A percentile compares a stretch with the other conserved stretches of the same genome.
Evolutionary conservation across 495 filamentous ascomycete species (phyloP).

Genomic region (Cercophora sp.): DNA sequence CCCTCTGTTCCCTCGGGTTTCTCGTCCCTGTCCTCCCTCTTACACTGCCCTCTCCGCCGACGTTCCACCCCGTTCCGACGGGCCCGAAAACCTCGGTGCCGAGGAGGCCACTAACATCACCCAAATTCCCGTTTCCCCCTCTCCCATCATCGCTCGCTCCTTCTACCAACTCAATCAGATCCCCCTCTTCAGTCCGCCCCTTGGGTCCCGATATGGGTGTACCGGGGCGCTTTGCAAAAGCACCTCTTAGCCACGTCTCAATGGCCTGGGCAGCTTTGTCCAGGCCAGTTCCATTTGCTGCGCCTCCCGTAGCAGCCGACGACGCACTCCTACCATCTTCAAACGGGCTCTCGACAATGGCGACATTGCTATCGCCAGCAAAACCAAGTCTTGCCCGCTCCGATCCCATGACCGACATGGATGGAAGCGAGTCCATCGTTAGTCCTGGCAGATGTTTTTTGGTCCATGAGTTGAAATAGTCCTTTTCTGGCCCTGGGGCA

Average conservation of each 20-base stretch:
- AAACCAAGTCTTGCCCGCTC: slow-evolving; percentile 50
- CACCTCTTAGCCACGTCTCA: slow-evolving; percentile 82
- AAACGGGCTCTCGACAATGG: slow-evolving; percentile 49
- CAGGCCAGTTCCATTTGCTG: slow-evolving; percentile 42
- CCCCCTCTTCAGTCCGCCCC: slow-evolving; percentile 42
- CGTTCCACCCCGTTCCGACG: slow-evolving; percentile 31
- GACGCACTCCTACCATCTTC: slow-evolving; percentile 39
- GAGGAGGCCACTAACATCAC: slow-evolving; percentile 15
- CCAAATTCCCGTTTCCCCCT: slow-evolving; percentile 7
- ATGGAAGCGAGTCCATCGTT: slow-evolving; percentile 53
- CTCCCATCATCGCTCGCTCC: slow-evolving; percentile 50
- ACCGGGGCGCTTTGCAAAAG: slow-evolving; percentile 58
- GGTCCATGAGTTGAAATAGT: slow-evolving; percentile 75
- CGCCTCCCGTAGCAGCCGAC: slow-evolving; percentile 16
- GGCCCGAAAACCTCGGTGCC: slow-evolving; percentile 19
- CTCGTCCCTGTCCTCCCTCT: slow-evolving; percentile 2
- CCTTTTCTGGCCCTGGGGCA: slow-evolving; percentile 73
- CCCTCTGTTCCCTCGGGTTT: not conserved
- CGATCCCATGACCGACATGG: slow-evolving; percentile 49
- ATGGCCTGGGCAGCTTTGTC: slow-evolving; percentile 82
- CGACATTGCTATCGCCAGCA: slow-evolving; percentile 24
- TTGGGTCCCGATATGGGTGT: slow-evolving; percentile 44
- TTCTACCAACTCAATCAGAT: slow-evolving; percentile 84
- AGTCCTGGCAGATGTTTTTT: slow-evolving; percentile 71
- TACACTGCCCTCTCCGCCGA: slow-evolving; percentile 12